phyloP scores from a whole-genome alignment of 345 rosid species.

The Brassica rapa region DNA sequence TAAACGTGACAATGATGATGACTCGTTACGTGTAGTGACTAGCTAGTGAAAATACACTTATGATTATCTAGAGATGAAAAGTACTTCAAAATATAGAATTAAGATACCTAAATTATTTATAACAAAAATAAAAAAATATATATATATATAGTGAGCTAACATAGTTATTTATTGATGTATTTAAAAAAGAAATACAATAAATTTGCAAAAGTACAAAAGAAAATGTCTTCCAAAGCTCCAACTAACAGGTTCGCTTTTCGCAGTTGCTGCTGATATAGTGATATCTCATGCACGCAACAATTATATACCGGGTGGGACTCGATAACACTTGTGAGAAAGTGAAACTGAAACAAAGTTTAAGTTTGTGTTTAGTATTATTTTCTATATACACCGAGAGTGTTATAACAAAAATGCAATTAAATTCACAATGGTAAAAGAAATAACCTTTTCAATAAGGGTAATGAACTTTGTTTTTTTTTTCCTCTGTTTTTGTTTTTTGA shows the following conservation, averaged over 20 bases:
- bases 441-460: too few species aligned
- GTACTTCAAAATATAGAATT: neutral
- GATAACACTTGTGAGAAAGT: neutral
- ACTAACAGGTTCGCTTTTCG: slow-evolving; percentile 40
- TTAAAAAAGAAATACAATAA: slow-evolving; percentile 21
- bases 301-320: slow-evolving; percentile 40
- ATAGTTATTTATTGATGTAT: neutral
- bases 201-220: slow-evolving; percentile 39
- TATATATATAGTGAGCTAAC: neutral
- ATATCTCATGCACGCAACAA: slow-evolving; percentile 46
- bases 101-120: neutral
- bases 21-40: neutral
- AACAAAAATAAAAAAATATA: neutral
- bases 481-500: too few species aligned
- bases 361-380: neutral
- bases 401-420: too few species aligned
- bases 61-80: neutral
- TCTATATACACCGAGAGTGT: neutral
- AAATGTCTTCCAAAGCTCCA: slow-evolving; percentile 32
- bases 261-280: slow-evolving; percentile 31
- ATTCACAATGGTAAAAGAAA: too few species aligned
- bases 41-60: neutral
- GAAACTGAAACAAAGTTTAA: neutral
- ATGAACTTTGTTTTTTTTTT: too few species aligned
- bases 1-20: neutral